A percentile compares a stretch with the other conserved stretches of the same genome.
phyloP scores from a whole-genome alignment of 495 filamentous ascomycete species.

The Penicillium atrosanguineum region DNA sequence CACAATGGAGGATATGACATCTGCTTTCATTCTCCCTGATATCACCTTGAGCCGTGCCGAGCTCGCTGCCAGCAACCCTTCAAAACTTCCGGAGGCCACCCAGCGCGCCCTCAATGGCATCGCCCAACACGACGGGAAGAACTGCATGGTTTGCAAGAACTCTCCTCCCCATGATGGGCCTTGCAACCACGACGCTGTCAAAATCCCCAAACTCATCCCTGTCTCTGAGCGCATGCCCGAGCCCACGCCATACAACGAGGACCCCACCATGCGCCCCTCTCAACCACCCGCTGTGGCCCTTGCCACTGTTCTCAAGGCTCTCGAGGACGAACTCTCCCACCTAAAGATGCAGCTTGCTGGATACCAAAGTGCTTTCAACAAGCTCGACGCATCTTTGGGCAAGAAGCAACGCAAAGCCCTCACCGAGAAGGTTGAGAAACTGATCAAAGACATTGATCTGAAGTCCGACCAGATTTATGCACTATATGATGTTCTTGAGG shows the following conservation, averaged over 20 bases:
- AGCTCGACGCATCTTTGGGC: slow-evolving; percentile 64
- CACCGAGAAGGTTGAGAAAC: slow-evolving; percentile 59
- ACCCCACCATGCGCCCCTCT: slow-evolving; percentile 74
- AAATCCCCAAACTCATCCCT: slow-evolving; percentile 64
- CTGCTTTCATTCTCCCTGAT: slow-evolving; percentile 74
- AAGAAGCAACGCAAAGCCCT: slow-evolving; percentile 67
- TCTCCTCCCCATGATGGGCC: slow-evolving; percentile 42
- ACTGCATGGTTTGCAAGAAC: slow-evolving; percentile 73
- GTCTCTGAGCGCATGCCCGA: slow-evolving; percentile 64
- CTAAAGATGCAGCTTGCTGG: slow-evolving; percentile 64
- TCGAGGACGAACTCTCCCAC: slow-evolving; percentile 81
- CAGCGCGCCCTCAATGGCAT: slow-evolving; percentile 59
- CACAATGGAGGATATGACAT: slow-evolving; percentile 65
- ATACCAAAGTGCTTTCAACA: slow-evolving; percentile 61
- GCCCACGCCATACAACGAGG: slow-evolving; percentile 54
- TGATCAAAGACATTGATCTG: slow-evolving; percentile 65
- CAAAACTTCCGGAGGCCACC: slow-evolving; percentile 44
- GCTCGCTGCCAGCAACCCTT: slow-evolving; percentile 30
- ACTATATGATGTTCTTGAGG: slow-evolving; percentile 87
- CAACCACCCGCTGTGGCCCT: slow-evolving; percentile 73
- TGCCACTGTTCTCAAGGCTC: slow-evolving; percentile 71
- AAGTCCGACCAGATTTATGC: slow-evolving; percentile 88
- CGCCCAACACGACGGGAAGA: slow-evolving; percentile 62
- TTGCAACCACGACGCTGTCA: slow-evolving; percentile 51
- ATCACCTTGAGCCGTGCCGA: slow-evolving; percentile 54